A percentile compares a stretch with the other conserved stretches of the same genome.
Evolutionary conservation across 2,329 filamentous ascomycete species (phyloP).

Genomic region (Microsporum canis): DNA sequence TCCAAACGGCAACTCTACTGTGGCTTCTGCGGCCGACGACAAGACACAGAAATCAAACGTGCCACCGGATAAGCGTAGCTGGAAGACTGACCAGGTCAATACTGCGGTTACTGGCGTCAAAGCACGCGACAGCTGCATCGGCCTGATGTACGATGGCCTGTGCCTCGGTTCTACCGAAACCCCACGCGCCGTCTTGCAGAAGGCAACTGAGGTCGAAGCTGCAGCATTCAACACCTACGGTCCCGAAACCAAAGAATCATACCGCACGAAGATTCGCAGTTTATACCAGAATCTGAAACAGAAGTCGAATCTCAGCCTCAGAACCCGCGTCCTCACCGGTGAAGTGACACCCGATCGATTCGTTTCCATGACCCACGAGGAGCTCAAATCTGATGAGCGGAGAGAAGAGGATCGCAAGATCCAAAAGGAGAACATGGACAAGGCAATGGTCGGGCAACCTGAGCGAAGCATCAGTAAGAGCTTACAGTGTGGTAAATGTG

Average conservation of each 20-base stretch:
- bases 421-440: conserved; percentile 89
- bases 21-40: conserved; percentile 34
- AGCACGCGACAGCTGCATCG: conserved; percentile 73
- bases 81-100: conserved; percentile 70
- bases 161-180: conserved; percentile 52
- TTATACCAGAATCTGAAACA: conserved; percentile 93
- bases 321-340: conserved; percentile 61
- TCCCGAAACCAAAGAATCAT: conserved; percentile 58
- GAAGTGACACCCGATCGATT: conserved; percentile 62
- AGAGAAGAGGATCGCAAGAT: conserved; percentile 63
- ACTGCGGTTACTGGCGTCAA: conserved; percentile 61
- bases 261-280: conserved; percentile 80
- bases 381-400: conserved; percentile 79
- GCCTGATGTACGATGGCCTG: conserved; percentile 87
- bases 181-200: conserved; percentile 54
- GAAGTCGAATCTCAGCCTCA: conserved; percentile 70
- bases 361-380: conserved; percentile 76
- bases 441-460: conserved; percentile 84
- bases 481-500: conserved; percentile 83
- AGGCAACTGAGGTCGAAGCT: conserved; percentile 61
- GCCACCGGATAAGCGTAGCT: conserved; percentile 64
- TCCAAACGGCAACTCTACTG: conserved; percentile 45
- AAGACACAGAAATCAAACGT: conserved; percentile 44
- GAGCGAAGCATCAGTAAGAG: conserved; percentile 84
- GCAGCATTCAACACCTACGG: conserved; percentile 61